phyloP scores from a whole-genome alignment of 768 basidiomycete species.

The Boletus bicolor region DNA sequence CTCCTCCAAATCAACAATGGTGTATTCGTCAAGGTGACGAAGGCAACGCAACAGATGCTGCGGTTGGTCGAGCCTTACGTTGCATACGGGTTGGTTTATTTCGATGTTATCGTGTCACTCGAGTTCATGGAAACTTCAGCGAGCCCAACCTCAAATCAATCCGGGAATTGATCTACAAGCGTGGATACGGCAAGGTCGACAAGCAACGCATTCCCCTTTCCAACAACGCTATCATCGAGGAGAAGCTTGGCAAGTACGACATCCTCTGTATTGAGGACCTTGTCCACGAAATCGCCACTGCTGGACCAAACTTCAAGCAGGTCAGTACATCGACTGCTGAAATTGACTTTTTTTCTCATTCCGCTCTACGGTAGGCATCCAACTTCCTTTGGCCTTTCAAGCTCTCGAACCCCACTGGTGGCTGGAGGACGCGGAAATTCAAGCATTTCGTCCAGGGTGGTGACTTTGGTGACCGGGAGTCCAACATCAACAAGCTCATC shows the following conservation, averaged over 20 bases:
- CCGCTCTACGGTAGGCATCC: slow-evolving; percentile 49
- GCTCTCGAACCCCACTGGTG: slow-evolving; percentile 97
- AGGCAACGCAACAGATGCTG: slow-evolving; percentile 96
- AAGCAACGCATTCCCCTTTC: slow-evolving; percentile 95
- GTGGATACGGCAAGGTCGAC: slow-evolving; percentile 97
- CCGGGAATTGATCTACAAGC: slow-evolving; percentile 98
- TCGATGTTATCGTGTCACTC: not conserved
- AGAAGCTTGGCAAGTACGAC: slow-evolving; percentile 85
- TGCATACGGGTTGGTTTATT: slow-evolving; percentile 78
- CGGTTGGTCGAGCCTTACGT: slow-evolving; percentile 96
- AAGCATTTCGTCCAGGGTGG: slow-evolving; percentile 95
- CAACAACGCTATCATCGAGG: slow-evolving; percentile 93
- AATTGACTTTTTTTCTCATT: not conserved
- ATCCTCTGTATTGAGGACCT: slow-evolving; percentile 97
- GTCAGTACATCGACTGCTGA: slow-evolving; percentile 38
- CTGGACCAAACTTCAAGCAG: slow-evolving; percentile 99
- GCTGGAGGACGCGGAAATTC: slow-evolving; percentile 98
- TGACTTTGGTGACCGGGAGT: slow-evolving; percentile 96
- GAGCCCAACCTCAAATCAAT: slow-evolving; percentile 96
- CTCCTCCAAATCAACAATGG: slow-evolving; percentile 99
- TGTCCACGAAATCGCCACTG: slow-evolving; percentile 92
- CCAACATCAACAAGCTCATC: slow-evolving; percentile 96
- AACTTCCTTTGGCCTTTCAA: slow-evolving; percentile 99
- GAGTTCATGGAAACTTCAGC: slow-evolving; percentile 38
- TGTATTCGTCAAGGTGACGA: slow-evolving; percentile 96